phyloP scores from a whole-genome alignment of 139 green algal genomes.

The Zygnema circumcarinatum region DNA sequence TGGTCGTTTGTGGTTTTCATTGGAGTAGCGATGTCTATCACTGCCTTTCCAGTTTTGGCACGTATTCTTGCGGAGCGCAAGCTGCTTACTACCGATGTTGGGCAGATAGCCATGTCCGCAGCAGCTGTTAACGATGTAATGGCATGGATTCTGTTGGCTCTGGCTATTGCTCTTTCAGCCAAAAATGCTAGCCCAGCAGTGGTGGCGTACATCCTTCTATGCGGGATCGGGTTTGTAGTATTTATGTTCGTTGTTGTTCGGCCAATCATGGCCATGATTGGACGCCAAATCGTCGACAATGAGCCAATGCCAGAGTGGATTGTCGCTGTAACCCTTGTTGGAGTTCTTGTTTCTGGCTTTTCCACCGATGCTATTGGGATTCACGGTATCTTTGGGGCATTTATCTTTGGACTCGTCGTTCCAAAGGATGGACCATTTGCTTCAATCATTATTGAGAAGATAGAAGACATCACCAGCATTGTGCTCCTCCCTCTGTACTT shows the following conservation, averaged over 20 bases:
- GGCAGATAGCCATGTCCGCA: constrained; percentile 57
- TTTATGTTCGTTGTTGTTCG: constrained; percentile 61
- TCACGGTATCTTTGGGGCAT: constrained; percentile 68
- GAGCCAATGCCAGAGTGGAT: constrained; percentile 41
- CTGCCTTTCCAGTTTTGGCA: constrained; percentile 63
- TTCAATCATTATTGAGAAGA: constrained; percentile 50
- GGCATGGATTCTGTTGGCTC: constrained; percentile 61
- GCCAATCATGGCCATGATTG: constrained; percentile 42
- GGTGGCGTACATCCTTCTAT: constrained; percentile 56
- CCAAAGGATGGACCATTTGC: constrained; percentile 58
- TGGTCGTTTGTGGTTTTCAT: constrained; percentile 62
- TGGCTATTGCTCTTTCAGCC: constrained; percentile 63
- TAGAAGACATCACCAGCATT: constrained; percentile 61
- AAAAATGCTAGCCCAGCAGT: constrained; percentile 23
- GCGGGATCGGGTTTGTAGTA: constrained; percentile 58
- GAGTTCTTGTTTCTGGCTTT: constrained; percentile 53
- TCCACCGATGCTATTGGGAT: constrained; percentile 66
- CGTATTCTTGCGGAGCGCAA: constrained; percentile 58
- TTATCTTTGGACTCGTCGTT: constrained; percentile 65
- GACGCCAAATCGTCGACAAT: constrained; percentile 18
- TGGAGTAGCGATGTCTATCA: constrained; percentile 65
- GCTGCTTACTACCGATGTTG: constrained; percentile 54
- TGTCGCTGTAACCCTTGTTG: constrained; percentile 36
- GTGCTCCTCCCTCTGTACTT: constrained; percentile 58
- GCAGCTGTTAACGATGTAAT: constrained; percentile 55